These are phyloP conservation scores for Carex cristatella DNA, from an alignment of 176 grass and related monocot genomes.

Conservation along the genomic window DNA sequence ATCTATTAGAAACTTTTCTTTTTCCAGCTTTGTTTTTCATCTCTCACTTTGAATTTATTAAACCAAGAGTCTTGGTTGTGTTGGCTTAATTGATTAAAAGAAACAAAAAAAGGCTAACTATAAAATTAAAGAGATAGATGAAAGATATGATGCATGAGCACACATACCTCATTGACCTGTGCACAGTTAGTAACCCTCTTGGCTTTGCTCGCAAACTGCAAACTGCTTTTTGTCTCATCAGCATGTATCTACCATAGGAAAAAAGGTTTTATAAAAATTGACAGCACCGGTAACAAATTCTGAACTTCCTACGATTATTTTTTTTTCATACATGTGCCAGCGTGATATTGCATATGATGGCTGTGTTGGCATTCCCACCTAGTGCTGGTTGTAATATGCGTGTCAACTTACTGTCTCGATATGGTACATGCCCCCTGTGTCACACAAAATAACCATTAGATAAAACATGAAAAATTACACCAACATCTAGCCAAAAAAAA, in stretches of 20 bases:
- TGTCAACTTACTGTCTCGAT: conserved; percentile 90
- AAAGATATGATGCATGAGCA: not conserved
- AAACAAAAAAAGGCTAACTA: not conserved
- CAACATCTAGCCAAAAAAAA: no score
- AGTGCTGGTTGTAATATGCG: conserved; percentile 85
- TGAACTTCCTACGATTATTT: not conserved
- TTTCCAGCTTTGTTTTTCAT: not conserved
- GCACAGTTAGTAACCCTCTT: conserved; percentile 84
- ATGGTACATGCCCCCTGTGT: conserved; percentile 80
- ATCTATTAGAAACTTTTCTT: conserved; percentile 12
- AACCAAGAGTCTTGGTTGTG: not conserved
- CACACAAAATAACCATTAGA: not conserved
- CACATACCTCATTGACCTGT: conserved; percentile 69
- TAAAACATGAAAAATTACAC: not conserved
- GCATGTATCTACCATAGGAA: conserved; percentile 53
- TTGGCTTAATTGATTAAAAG: not conserved
- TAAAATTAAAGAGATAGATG: not conserved
- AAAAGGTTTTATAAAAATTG: conserved; percentile 19
- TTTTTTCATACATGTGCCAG: conserved; percentile 60
- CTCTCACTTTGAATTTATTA: not conserved
- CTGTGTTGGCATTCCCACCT: conserved; percentile 92
- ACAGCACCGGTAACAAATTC: not conserved
- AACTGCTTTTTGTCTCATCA: conserved; percentile 94
- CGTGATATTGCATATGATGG: conserved; percentile 97
- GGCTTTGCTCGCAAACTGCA: conserved; percentile 89